phyloP scores from a whole-genome alignment of 208 protist species.

The Endotrypanum monterogeii region DNA sequence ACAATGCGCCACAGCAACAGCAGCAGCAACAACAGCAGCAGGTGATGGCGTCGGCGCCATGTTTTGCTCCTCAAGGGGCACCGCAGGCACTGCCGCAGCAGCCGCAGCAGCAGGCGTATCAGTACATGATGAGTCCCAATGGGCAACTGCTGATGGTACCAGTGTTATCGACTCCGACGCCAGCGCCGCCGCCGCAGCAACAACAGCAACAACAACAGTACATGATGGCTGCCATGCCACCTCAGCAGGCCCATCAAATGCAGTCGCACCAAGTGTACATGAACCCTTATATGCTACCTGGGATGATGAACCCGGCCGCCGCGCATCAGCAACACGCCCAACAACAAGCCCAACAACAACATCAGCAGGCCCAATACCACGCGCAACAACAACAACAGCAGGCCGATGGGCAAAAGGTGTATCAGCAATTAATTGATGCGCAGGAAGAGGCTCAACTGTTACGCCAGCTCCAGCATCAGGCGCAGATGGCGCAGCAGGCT shows the following conservation, averaged over 20 bases:
- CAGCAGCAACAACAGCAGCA: constrained; percentile 33
- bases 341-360: constrained; percentile 6
- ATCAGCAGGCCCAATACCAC: constrained; percentile 6
- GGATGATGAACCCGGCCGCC: constrained; percentile 24
- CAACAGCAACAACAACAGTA: constrained; percentile 22
- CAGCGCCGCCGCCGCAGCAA: constrained; percentile 3
- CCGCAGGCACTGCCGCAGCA: constrained; percentile 16
- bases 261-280: constrained; percentile 33
- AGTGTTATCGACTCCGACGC: constrained; percentile 16
- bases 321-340: constrained; percentile 12
- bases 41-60: constrained; percentile 24
- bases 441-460: constrained; percentile 28
- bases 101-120: constrained; percentile 38
- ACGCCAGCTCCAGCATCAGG: constrained; percentile 23
- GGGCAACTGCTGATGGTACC: constrained; percentile 45
- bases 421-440: constrained; percentile 26
- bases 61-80: constrained; percentile 25
- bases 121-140: constrained; percentile 39
- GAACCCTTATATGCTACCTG: constrained; percentile 28
- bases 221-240: constrained; percentile 19
- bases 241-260: constrained; percentile 17
- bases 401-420: constrained; percentile 6
- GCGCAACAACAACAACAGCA: constrained; percentile 14
- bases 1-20: constrained; percentile 28
- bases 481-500: constrained; percentile 1